Evolutionary conservation across 768 basidiomycete species (phyloP), one percentile per base, ranked within the genome.

Genomic region (Russula sp.): DNA sequence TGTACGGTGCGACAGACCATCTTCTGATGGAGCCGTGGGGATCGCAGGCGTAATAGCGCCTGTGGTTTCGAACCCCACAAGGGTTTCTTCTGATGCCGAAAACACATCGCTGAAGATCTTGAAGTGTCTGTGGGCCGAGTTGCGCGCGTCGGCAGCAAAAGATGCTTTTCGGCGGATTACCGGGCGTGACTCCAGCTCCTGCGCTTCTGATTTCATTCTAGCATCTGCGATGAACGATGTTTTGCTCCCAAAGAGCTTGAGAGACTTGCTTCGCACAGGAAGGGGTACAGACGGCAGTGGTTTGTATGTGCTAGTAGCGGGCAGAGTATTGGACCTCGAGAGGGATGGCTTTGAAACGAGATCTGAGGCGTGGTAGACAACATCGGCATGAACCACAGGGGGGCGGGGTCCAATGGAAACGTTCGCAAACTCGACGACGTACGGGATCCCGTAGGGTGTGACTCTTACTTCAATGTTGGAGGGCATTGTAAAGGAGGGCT

Each of bases 381-480:
- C 40, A 9, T 57, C 55, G 50, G 45, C 40, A 54, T 54, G 50
- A 8, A 40, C 37, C 45, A 61, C 40, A 45, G 63, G 65, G 11
- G 40, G 51, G 11, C 54, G 64, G 16, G 69, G 65, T 55, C 73
- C 71, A 66, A 76, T 72, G 44, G 70, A 63, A 47, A 75, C 68
- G 64, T 74, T 73, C 56, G 72, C 70, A 62, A 75, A 76, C 58
- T 75, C 75, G 61, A 72, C 73, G 63, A 75, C 57, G 65, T 73
- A 75, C 18, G 74, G 75, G 61, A 76, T 69, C 58, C 75, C 75
- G 59, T 68, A 68, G 16, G 71, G 63, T 53, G 70, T 74, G 66
- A 74, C 73, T 63, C 68, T 71, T 69, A 74, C 61, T 57, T 74
- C 69, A 31, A 54, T 37, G 47, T 60, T 60, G 42, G 39, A n/a